Evolutionary conservation across 345 rosid genomes (phyloP), one percentile per base, ranked within the genome.

Genomic region (Eutrema japonicum): DNA sequence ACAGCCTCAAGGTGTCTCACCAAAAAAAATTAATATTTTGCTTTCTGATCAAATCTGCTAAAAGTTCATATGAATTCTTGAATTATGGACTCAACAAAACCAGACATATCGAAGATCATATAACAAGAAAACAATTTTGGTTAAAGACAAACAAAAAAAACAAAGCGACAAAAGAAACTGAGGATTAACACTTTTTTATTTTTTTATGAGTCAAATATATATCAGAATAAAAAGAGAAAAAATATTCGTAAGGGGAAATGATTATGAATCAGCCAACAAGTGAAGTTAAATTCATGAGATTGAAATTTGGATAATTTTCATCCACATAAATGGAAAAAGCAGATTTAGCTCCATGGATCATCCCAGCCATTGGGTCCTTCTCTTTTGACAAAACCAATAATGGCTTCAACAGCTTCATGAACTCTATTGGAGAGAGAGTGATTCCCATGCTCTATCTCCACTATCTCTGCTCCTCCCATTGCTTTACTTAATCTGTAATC

Each of bases 341-440:
- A 63, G 58, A 66, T 61, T 82, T 76, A 92, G 82, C 76, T 86
- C 97, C 99, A 95, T 46, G 97, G 97, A 83, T 95, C 97, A 87
- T 92, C 97, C 97, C 97, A 95, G 77, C 96, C 99, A 16, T 76
- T 86, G 10, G 96, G 99, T 61, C 92, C 96, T 57, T 90, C 97
- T 81, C 92, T 83, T 62, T 80, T 88, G 62, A 95, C 83, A 72
- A 92, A 95, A 68, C 78, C 87, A 26, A 92, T 64, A 13, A 95
- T 82, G 38, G 96, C 87, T 70, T 85, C 79, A 50, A 90, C 96
- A 73, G 88, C 94, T 84, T 95, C 99, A 13, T 74, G 68, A 46
- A 75, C 81, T 76, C 99, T 82, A 75, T 92, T 95, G 11, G 96
- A 95, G 11, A 92, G 96, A 8, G 99, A 88, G 82, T 95, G 99